Conservation (phyloP, 2,329 filamentous ascomycete species). For the Calcarisporium arbuscula region DNA sequence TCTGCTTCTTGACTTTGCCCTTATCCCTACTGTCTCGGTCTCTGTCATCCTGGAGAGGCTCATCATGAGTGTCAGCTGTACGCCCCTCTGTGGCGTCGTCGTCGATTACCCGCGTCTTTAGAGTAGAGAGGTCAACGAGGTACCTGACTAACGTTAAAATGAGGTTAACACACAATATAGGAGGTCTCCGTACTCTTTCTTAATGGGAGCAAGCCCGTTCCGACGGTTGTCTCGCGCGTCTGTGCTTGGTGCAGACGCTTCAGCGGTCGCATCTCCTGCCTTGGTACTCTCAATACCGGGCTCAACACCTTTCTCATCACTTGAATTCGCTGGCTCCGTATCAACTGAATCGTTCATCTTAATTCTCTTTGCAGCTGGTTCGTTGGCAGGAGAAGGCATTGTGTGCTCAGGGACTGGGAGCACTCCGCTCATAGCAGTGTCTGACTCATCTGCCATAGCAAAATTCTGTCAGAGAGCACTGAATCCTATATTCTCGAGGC, state of each 20-base stretch:
- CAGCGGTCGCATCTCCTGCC: slow-evolving; percentile 11
- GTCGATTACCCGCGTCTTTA: slow-evolving; percentile 26
- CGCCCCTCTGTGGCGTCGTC: slow-evolving; percentile 45
- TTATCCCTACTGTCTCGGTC: slow-evolving; percentile 44
- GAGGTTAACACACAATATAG: slow-evolving; percentile 5
- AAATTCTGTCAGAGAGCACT: too few relatives aligned
- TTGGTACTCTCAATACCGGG: slow-evolving; percentile 12
- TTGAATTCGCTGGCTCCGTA: slow-evolving; percentile 7
- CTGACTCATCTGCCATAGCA: slow-evolving; percentile 21
- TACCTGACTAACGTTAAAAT: slow-evolving; percentile 34
- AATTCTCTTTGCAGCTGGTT: slow-evolving; percentile 52
- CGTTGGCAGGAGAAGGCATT: slow-evolving; percentile 15
- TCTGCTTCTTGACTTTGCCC: slow-evolving; percentile 32
- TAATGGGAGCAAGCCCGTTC: slow-evolving; percentile 63
- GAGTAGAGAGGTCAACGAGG: slow-evolving; percentile 29
- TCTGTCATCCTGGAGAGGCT: slow-evolving; percentile 51
- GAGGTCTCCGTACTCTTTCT: slow-evolving; percentile 52
- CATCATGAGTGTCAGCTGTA: slow-evolving; percentile 21
- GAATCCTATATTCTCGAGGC: too few relatives aligned
- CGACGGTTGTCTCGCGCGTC: slow-evolving; percentile 15
- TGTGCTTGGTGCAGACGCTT: slow-evolving; percentile 1
- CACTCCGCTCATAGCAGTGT: slow-evolving; percentile 16
- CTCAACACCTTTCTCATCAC: slow-evolving; percentile 13
- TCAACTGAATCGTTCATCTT: slow-evolving; percentile 38
- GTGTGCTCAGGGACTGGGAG: slow-evolving; percentile 11